These are phyloP conservation scores for Acanthamoeba royreba DNA, from an alignment of 208 protist species.

Conservation along the genomic window DNA sequence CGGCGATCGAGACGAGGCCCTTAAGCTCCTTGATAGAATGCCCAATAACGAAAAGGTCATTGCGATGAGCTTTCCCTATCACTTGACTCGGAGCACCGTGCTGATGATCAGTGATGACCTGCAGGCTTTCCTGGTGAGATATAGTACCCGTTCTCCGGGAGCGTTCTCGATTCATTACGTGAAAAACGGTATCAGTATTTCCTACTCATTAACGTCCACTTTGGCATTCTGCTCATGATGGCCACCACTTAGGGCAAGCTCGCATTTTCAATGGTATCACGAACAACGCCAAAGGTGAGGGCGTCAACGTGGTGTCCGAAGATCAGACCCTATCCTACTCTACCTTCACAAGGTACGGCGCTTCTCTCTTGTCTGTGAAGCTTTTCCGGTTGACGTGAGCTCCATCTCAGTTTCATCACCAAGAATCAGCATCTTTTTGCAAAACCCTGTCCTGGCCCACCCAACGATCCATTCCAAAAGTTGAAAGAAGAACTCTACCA, in stretches of 20 bases:
- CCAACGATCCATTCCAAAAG: neutral
- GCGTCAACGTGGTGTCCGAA: neutral
- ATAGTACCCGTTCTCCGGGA: neutral
- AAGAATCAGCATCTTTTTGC: neutral
- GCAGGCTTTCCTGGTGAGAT: neutral
- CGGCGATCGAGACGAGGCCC: neutral
- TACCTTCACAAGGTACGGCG: neutral
- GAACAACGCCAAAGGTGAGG: constrained; percentile 1
- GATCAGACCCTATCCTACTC: neutral
- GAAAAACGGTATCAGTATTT: neutral
- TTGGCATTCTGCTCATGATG: no score
- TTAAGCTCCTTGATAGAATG: neutral
- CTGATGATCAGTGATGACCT: no score
- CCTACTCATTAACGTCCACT: no score
- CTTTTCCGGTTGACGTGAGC: no score
- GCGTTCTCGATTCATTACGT: constrained; percentile 12
- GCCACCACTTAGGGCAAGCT: no score
- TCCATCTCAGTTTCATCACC: neutral
- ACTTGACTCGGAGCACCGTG: no score
- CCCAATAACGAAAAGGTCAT: neutral
- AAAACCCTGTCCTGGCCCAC: neutral
- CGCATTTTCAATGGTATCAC: constrained; percentile 16
- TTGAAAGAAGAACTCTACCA: neutral
- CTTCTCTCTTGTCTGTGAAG: neutral
- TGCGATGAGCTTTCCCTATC: no score